phyloP scores from a whole-genome alignment of 208 protist genomes.

The Trypanosoma vivax region DNA sequence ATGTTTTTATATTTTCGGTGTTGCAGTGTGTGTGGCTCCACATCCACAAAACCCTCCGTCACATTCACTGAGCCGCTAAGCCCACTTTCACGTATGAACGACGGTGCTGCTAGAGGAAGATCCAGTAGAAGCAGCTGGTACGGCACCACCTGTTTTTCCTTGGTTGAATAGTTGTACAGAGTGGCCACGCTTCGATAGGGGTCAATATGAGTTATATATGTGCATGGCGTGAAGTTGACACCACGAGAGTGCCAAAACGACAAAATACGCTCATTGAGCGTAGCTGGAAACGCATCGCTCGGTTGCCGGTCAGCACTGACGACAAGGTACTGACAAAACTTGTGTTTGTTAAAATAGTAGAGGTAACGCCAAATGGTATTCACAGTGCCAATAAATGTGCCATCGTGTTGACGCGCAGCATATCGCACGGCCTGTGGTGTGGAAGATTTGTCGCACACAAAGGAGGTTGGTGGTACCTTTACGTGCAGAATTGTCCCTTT shows the following conservation, averaged over 20 bases:
- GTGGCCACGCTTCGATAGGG: constrained; percentile 25
- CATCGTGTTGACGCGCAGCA: constrained; percentile 49
- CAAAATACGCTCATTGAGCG: constrained; percentile 42
- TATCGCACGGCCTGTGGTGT: background rate
- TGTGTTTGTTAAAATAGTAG: constrained; percentile 61
- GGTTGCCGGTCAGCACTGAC: constrained; percentile 61
- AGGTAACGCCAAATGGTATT: constrained; percentile 81
- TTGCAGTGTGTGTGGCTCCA: constrained; percentile 67
- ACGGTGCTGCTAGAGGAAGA: constrained; percentile 58
- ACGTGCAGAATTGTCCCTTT: constrained; percentile 67
- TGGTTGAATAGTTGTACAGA: constrained; percentile 66
- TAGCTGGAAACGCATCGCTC: constrained; percentile 40
- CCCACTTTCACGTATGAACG: constrained; percentile 62
- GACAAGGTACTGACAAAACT: constrained; percentile 36
- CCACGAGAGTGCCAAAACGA: constrained; percentile 40
- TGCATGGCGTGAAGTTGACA: constrained; percentile 24
- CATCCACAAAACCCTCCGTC: constrained; percentile 67
- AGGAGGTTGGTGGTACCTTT: constrained; percentile 72
- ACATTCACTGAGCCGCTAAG: constrained; percentile 31
- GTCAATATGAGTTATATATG: constrained; percentile 51
- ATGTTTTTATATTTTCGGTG: constrained; percentile 62
- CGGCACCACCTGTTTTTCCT: constrained; percentile 35
- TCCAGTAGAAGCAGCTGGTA: constrained; percentile 71
- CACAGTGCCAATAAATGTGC: constrained; percentile 70
- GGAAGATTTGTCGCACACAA: constrained; percentile 25